Evolutionary conservation across 768 basidiomycete species (phyloP).

Genomic region (Pulveroboletus sp.): DNA sequence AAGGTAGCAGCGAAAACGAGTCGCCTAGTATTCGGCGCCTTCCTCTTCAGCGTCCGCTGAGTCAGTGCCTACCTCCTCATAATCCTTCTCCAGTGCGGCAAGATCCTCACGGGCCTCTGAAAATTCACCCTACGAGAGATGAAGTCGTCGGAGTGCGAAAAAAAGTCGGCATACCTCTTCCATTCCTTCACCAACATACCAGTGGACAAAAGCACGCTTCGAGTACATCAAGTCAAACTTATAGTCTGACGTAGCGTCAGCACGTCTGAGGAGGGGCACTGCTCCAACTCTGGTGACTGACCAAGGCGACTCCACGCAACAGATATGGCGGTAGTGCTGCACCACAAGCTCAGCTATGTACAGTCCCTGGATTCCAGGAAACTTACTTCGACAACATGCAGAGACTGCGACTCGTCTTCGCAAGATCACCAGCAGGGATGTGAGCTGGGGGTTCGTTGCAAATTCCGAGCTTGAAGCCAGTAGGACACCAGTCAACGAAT

Average conservation of each 20-base stretch:
- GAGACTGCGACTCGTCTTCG: constrained; percentile 87
- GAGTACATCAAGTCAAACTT: constrained; percentile 99
- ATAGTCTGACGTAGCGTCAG: constrained; percentile 54
- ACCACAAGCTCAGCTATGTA: constrained; percentile 3
- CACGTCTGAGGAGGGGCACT: neutral
- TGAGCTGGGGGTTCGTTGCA: constrained; percentile 93
- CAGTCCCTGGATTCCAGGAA: neutral
- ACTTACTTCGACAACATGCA: constrained; percentile 93
- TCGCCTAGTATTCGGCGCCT: constrained; percentile 47
- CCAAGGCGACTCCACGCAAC: constrained; percentile 88
- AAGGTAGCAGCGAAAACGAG: too few species aligned
- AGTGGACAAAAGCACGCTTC: constrained; percentile 87
- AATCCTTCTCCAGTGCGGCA: constrained; percentile 94
- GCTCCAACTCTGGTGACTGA: constrained; percentile 24
- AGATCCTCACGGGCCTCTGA: constrained; percentile 98
- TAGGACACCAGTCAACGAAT: constrained; percentile 98
- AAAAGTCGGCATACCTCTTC: constrained; percentile 58
- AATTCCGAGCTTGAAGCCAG: constrained; percentile 97
- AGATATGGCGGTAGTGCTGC: constrained; percentile 87
- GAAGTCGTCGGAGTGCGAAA: constrained; percentile 3
- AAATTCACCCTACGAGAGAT: constrained; percentile 74
- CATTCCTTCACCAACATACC: constrained; percentile 99
- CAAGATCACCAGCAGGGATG: constrained; percentile 93
- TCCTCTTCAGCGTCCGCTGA: constrained; percentile 72
- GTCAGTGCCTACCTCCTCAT: constrained; percentile 83